Percentiles rank a stretch among this genome's conserved stretches.
These are phyloP conservation scores for Candolleomyces aberdarensis DNA, from an alignment of 768 basidiomycete genomes.

Conservation along the genomic window DNA sequence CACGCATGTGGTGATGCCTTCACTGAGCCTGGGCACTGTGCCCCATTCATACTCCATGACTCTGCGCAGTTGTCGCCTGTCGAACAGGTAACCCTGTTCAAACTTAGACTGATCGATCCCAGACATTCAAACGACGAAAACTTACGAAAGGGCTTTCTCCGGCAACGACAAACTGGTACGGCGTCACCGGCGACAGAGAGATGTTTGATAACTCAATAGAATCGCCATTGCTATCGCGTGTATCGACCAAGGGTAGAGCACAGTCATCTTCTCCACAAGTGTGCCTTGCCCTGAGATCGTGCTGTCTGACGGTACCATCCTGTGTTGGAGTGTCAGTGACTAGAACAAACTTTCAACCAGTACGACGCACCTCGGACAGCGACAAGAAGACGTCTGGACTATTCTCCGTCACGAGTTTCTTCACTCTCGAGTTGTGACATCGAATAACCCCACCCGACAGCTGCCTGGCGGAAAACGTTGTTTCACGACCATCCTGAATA, in stretches of 20 bases:
- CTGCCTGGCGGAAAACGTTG: slow-evolving; percentile 42
- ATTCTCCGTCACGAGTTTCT: slow-evolving; percentile 76
- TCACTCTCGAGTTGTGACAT: slow-evolving; percentile 73
- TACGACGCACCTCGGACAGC: slow-evolving; percentile 62
- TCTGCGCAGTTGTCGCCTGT: slow-evolving; percentile 70
- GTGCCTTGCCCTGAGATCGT: slow-evolving; percentile 75
- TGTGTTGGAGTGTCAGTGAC: slow-evolving; percentile 23
- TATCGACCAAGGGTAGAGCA: slow-evolving; percentile 66
- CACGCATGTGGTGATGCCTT: slow-evolving; percentile 73
- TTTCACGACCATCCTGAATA: slow-evolving; percentile 40
- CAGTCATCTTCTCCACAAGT: slow-evolving; percentile 57
- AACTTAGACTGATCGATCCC: not conserved
- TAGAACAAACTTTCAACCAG: slow-evolving; percentile 1
- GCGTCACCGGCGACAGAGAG: slow-evolving; percentile 72
- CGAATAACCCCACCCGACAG: slow-evolving; percentile 51
- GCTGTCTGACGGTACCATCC: slow-evolving; percentile 88
- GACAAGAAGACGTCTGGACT: slow-evolving; percentile 75
- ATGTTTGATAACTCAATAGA: slow-evolving; percentile 59
- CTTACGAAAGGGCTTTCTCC: slow-evolving; percentile 76
- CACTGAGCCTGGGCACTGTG: slow-evolving; percentile 35
- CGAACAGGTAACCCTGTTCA: slow-evolving; percentile 74
- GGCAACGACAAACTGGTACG: slow-evolving; percentile 83
- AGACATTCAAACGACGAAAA: slow-evolving; percentile 7
- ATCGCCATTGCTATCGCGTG: slow-evolving; percentile 37
- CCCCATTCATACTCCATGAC: slow-evolving; percentile 71